Evolutionary conservation across 2,329 filamentous ascomycete genomes (phyloP).

Genomic region (Paracoccidioides brasiliensis): DNA sequence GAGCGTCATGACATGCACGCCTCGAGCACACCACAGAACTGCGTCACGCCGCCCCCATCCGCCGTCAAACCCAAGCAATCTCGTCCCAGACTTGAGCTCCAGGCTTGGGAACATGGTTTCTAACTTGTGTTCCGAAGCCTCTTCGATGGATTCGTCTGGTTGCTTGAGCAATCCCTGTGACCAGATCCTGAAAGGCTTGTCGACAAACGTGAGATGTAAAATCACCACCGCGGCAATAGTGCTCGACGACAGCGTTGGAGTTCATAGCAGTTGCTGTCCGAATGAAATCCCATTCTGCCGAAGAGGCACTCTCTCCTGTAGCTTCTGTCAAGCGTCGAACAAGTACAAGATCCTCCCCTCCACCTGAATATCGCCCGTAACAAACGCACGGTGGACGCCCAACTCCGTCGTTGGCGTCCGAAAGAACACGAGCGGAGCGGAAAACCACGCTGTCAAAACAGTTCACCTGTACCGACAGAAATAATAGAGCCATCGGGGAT

Average conservation of each 20-base stretch:
- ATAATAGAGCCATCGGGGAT: neutral
- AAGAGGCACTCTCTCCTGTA: constrained; percentile 9
- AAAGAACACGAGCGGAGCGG: neutral
- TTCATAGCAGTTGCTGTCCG: constrained; percentile 8
- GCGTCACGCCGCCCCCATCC: constrained; percentile 12
- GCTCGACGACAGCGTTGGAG: constrained; percentile 4
- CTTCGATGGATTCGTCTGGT: neutral
- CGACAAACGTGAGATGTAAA: neutral
- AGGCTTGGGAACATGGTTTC: constrained; percentile 1
- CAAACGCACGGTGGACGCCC: neutral
- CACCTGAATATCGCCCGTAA: neutral
- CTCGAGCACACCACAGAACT: constrained; percentile 11
- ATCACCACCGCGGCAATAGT: constrained; percentile 6
- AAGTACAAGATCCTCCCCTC: neutral
- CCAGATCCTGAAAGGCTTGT: neutral
- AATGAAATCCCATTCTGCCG: constrained; percentile 5
- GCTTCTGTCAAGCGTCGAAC: neutral
- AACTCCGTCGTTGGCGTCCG: neutral
- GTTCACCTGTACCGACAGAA: neutral
- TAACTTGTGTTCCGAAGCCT: constrained; percentile 1
- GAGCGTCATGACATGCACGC: constrained; percentile 10
- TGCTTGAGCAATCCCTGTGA: neutral
- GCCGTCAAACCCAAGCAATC: constrained; percentile 10
- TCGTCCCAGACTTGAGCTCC: constrained; percentile 8
- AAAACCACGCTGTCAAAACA: neutral